A percentile compares a stretch with the other conserved stretches of the same genome.
These are phyloP conservation scores for Solanum ahanhuiri DNA, from an alignment of 257 asterid genomes.

Conservation along the genomic window DNA sequence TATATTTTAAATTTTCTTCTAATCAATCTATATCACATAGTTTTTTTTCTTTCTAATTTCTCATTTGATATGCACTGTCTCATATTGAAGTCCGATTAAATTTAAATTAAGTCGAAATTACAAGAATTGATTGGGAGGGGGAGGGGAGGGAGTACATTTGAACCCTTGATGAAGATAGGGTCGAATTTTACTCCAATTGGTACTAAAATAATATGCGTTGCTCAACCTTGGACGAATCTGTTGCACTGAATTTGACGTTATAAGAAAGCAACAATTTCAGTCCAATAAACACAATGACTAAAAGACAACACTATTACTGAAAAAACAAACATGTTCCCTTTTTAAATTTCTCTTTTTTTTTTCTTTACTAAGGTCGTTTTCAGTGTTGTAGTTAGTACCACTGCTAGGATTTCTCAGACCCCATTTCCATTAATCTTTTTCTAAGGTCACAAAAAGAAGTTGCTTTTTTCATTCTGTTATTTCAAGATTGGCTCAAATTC, in stretches of 20 bases:
- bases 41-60: no score
- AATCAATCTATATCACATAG: no score
- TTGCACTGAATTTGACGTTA: neutral
- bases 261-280: neutral
- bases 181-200: no score
- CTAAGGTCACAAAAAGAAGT: neutral
- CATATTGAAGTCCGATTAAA: fast-evolving
- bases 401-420: neutral
- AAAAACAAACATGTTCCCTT: neutral
- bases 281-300: neutral
- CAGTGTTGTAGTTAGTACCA: neutral
- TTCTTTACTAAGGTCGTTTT: neutral
- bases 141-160: no score
- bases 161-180: no score
- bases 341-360: neutral
- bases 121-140: no score
- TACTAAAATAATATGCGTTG: neutral
- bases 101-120: no score
- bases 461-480: neutral
- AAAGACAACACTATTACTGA: neutral
- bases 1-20: no score
- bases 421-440: neutral
- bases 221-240: neutral
- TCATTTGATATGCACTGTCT: no score
- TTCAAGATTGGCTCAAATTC: neutral